Conservation (phyloP, 176 grass and related monocot genomes). For the Carex parvula region DNA sequence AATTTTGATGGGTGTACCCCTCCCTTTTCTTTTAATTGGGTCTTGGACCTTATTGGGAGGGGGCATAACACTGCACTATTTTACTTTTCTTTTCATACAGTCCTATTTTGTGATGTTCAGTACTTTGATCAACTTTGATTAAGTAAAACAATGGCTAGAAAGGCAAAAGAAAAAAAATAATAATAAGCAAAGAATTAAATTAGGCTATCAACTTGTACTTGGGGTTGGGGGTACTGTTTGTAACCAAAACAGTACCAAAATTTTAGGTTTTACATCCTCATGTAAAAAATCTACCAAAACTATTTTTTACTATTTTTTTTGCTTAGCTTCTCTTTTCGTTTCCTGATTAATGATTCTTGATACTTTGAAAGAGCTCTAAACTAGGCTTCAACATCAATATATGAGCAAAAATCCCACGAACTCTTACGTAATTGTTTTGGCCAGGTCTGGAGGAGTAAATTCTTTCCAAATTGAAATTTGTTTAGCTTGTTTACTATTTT, state of each 20-base stretch:
- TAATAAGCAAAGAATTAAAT: background rate
- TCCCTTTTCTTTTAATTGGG: background rate
- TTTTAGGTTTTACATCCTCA: background rate
- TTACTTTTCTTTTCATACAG: background rate
- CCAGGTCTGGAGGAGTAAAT: background rate
- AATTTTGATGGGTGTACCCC: background rate
- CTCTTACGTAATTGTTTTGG: background rate
- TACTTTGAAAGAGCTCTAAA: background rate
- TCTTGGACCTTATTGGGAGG: background rate
- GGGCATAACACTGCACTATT: background rate
- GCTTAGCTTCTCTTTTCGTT: background rate
- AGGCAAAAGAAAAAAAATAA: background rate
- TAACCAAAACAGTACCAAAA: background rate
- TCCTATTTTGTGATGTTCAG: background rate
- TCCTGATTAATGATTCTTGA: background rate
- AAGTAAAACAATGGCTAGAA: background rate
- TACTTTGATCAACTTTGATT: background rate
- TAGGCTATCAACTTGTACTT: background rate
- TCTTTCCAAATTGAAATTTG: background rate
- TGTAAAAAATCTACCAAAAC: background rate
- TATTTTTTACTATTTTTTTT: background rate
- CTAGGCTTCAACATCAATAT: background rate
- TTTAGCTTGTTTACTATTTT: background rate
- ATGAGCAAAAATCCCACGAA: background rate
- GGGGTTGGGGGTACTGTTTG: background rate